Conservation (phyloP, 768 basidiomycete species). For the Astraeus odoratus region DNA sequence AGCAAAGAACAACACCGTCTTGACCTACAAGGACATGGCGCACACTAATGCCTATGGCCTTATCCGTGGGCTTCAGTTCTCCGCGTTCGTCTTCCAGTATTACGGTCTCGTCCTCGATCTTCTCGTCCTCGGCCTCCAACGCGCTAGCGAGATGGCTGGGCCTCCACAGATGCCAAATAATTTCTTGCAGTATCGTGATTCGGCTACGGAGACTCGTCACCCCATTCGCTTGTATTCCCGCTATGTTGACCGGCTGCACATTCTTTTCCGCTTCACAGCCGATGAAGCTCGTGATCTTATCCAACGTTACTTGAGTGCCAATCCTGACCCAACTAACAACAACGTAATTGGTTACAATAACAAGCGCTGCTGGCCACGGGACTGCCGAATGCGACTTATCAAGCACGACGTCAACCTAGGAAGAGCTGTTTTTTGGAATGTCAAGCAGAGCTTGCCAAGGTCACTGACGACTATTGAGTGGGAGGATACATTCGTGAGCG, state of each 20-base stretch:
- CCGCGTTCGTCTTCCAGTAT: slow-evolving; percentile 98
- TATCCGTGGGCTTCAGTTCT: slow-evolving; percentile 97
- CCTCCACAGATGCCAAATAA: slow-evolving; percentile 97
- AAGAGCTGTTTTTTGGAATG: slow-evolving; percentile 98
- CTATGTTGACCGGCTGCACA: slow-evolving; percentile 91
- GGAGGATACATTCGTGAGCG: slow-evolving; percentile 97
- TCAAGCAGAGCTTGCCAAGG: slow-evolving; percentile 92
- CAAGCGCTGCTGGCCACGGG: slow-evolving; percentile 98
- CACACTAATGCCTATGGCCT: slow-evolving; percentile 97
- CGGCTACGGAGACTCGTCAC: slow-evolving; percentile 90
- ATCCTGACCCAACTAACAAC: slow-evolving; percentile 98
- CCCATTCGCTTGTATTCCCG: slow-evolving; percentile 98
- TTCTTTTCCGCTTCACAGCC: slow-evolving; percentile 95
- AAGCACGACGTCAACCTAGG: slow-evolving; percentile 99
- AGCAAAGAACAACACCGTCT: slow-evolving; percentile 93
- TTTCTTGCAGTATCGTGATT: slow-evolving; percentile 95
- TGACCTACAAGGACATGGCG: slow-evolving; percentile 98
- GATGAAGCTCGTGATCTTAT: slow-evolving; percentile 97
- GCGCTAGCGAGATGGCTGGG: slow-evolving; percentile 98
- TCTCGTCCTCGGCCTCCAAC: slow-evolving; percentile 92
- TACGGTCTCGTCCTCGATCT: slow-evolving; percentile 95
- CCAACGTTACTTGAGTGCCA: slow-evolving; percentile 93
- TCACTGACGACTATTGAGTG: slow-evolving; percentile 98
- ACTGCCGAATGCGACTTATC: slow-evolving; percentile 98
- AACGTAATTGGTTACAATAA: slow-evolving; percentile 99